Conservation (phyloP, 176 grass and related monocot species). For the Urochloa ruziziensis region DNA sequence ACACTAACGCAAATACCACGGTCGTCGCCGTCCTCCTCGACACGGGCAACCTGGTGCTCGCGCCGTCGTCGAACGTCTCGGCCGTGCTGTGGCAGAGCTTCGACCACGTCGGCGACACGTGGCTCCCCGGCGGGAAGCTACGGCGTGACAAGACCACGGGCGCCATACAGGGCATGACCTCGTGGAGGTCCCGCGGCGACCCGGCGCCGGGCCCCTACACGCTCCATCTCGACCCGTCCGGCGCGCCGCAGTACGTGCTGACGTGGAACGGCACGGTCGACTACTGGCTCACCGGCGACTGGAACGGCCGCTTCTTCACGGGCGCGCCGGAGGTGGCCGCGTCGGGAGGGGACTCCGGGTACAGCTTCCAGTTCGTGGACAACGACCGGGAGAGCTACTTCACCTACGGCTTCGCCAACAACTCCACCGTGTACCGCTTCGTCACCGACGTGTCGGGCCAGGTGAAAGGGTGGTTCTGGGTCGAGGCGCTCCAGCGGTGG, state of each 20-base stretch:
- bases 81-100: conserved; percentile 52
- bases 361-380: conserved; percentile 32
- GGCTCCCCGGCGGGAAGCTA: conserved; percentile 45
- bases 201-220: conserved; percentile 13
- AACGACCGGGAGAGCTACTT: conserved; percentile 38
- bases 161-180: conserved; percentile 10
- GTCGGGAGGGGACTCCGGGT: background rate
- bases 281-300: conserved; percentile 37
- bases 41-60: conserved; percentile 21
- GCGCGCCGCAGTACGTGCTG: conserved; percentile 35
- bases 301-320: conserved; percentile 18
- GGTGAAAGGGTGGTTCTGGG: too few relatives aligned
- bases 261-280: background rate
- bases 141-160: conserved; percentile 34
- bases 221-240: conserved; percentile 36
- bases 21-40: too few relatives aligned
- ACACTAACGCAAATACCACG: too few relatives aligned
- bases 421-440: too few relatives aligned
- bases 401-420: conserved; percentile 21
- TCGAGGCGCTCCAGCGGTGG: too few relatives aligned
- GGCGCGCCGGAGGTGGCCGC: conserved; percentile 30
- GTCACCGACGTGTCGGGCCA: too few relatives aligned
- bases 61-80: background rate
- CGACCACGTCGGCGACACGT: conserved; percentile 51
- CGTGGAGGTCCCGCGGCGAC: conserved; percentile 22